Evolutionary conservation across 768 basidiomycete species (phyloP).

Genomic region (Lentinula boryana): DNA sequence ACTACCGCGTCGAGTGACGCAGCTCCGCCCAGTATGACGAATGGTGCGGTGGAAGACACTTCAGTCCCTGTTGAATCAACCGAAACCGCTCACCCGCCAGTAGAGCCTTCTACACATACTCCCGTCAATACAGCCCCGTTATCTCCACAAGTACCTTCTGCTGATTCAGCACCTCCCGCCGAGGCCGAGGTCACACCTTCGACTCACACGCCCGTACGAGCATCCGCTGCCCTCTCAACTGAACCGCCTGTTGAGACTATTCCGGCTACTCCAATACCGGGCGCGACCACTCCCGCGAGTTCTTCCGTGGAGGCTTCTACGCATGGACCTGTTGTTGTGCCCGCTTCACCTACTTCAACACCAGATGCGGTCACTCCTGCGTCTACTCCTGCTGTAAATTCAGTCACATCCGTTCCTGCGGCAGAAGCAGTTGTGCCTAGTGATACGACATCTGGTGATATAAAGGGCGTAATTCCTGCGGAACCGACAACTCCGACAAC

Average conservation of each 20-base stretch:
- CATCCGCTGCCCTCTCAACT: neutral
- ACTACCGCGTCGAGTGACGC: constrained; percentile 20
- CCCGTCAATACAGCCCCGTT: constrained; percentile 8
- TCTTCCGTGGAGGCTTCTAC: neutral
- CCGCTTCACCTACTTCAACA: neutral
- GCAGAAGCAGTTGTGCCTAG: neutral
- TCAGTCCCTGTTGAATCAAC: neutral
- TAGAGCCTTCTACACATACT: constrained; percentile 16
- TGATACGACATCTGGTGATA: neutral
- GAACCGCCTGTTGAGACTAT: neutral
- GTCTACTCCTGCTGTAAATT: neutral
- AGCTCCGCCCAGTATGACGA: constrained; percentile 5
- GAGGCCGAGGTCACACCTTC: neutral
- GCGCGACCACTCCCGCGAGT: neutral
- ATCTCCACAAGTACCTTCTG: neutral
- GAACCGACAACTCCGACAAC: neutral
- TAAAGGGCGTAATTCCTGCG: neutral
- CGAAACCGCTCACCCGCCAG: neutral
- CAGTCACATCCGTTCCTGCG: neutral
- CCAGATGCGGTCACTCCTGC: neutral
- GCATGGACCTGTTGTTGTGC: neutral
- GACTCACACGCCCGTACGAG: neutral
- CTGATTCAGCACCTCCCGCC: constrained; percentile 3
- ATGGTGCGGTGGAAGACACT: neutral
- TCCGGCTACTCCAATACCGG: neutral